A percentile compares a stretch with the other conserved stretches of the same genome.
These are phyloP conservation scores for Chalciporus sp. DNA, from an alignment of 1,284 basidiomycete genomes.

Conservation along the genomic window DNA sequence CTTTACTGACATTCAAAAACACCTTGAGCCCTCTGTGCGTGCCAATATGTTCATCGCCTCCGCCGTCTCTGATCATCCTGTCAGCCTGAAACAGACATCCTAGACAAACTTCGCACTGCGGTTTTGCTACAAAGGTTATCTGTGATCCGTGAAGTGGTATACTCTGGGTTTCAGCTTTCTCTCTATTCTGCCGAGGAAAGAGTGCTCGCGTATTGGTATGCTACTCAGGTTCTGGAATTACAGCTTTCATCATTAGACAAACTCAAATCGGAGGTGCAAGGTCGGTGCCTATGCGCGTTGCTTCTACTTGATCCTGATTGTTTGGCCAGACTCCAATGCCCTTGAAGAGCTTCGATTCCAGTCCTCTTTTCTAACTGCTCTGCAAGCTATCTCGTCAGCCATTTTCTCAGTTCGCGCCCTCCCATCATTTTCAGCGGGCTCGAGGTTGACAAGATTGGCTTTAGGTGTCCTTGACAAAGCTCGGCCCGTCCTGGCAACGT, in stretches of 20 bases:
- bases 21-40: conserved; percentile 38
- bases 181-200: conserved; percentile 70
- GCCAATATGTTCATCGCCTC: neutral
- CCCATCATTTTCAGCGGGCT: neutral
- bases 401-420: conserved; percentile 46
- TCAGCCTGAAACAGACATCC: conserved; percentile 33
- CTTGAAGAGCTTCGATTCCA: conserved; percentile 53
- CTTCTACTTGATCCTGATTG: neutral
- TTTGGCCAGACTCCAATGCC: conserved; percentile 43
- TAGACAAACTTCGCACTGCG: conserved; percentile 42
- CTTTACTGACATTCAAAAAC: conserved; percentile 40
- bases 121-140: conserved; percentile 61
- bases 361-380: conserved; percentile 49
- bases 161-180: conserved; percentile 78
- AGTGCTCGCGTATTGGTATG: conserved; percentile 77
- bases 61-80: conserved; percentile 7
- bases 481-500: conserved; percentile 38
- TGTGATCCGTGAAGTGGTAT: conserved; percentile 65
- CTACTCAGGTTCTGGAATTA: conserved; percentile 52
- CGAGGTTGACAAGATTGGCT: neutral
- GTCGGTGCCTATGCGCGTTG: conserved; percentile 25
- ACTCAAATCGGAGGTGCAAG: conserved; percentile 41
- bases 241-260: conserved; percentile 57
- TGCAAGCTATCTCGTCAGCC: conserved; percentile 54
- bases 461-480: conserved; percentile 39